Evolutionary conservation across 2,329 filamentous ascomycete species (phyloP), one percentile per base, ranked within the genome.

Genomic region (Pezicula radicicola): DNA sequence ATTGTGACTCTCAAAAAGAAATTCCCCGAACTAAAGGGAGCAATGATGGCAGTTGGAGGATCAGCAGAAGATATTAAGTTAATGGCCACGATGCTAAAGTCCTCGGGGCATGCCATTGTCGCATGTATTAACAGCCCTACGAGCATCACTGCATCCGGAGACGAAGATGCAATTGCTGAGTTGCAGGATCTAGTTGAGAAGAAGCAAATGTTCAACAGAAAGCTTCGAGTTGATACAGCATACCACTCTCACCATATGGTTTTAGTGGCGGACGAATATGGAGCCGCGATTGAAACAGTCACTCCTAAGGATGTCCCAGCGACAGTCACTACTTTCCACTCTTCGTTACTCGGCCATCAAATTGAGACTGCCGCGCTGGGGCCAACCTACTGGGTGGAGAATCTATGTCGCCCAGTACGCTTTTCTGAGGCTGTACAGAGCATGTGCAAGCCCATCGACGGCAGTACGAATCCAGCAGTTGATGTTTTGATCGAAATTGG

Each of bases 21-120:
- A 33, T 54, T 49, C 41, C 47, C 59, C 9, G 50, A 59, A 41
- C 27, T 68, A 0, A 66, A 67, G 4, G 80, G 80, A 0, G 66
- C 72, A 7, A 84, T 84, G 81, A 70, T 82, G 62, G 80, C 80
- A 1, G 77, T 81, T 3, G 80, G 54, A 6, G 43, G 59, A 2
- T 49, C 54, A 5, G 43, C 50, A 9, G 54, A 58, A 3, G 56
- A 63, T 1, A 57, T 59, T 3, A 18, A 72, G 74, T 39, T 69
- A 72, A 12, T 70, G 70, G 55, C 64, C 33, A 59, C 62, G 47
- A 48, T 58, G 40, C 58, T 65, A 35, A 55, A 51, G 28, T 21
- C 21, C 21, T 21, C 50, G 18, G 68, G 68, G 1, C 59, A 56
- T 4, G 58, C 66, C 1, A 62, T 60, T 21, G 62, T 72, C 15